These are phyloP conservation scores for Didymella arachidicola DNA, from an alignment of 2,329 filamentous ascomycete genomes.

Conservation along the genomic window DNA sequence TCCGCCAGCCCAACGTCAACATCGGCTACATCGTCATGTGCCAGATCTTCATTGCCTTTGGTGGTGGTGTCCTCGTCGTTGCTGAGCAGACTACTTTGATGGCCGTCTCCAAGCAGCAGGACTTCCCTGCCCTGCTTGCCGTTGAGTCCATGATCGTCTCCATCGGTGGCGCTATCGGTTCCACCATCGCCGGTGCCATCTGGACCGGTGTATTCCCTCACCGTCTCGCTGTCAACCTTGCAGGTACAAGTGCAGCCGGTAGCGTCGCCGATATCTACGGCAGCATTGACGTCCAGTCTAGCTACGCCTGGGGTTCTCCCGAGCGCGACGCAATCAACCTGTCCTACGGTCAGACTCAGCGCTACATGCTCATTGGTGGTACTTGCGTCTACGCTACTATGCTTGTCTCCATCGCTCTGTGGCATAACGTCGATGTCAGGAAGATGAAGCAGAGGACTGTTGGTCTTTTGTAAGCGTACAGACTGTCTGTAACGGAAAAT, in stretches of 20 bases:
- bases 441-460: constrained; percentile 46
- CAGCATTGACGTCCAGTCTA: constrained; percentile 62
- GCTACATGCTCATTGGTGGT: constrained; percentile 49
- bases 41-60: constrained; percentile 48
- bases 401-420: constrained; percentile 36
- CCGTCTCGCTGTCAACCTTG: constrained; percentile 57
- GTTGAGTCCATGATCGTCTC: constrained; percentile 67
- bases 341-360: constrained; percentile 49
- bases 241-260: constrained; percentile 52
- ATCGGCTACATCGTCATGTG: constrained; percentile 49
- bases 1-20: constrained; percentile 46
- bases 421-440: constrained; percentile 44
- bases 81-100: constrained; percentile 47
- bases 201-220: constrained; percentile 68
- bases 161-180: constrained; percentile 58
- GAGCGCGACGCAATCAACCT: constrained; percentile 55
- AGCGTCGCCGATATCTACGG: constrained; percentile 58
- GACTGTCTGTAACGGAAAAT: background rate
- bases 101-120: constrained; percentile 44
- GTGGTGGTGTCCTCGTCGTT: constrained; percentile 45
- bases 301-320: constrained; percentile 60
- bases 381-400: constrained; percentile 39
- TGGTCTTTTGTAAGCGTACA: constrained; percentile 36
- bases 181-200: constrained; percentile 68
- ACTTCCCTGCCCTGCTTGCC: constrained; percentile 44